Evolutionary conservation across 129 eudicot species (phyloP).

Genomic region (Flaveria sonorensis): DNA sequence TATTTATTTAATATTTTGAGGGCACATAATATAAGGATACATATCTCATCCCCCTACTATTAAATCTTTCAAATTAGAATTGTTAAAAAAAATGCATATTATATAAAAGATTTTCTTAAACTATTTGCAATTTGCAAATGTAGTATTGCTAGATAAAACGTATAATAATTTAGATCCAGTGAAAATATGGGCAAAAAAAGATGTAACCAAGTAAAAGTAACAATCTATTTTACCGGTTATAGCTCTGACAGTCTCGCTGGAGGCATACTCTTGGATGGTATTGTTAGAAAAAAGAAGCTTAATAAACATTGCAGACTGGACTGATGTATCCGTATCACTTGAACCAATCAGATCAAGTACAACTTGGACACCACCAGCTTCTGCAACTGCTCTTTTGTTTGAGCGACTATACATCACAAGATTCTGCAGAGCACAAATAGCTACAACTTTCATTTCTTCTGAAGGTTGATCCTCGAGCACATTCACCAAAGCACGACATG

Average conservation of each 20-base stretch:
- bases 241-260: conserved; percentile 99
- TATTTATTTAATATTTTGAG: no score
- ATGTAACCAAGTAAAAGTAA: conserved; percentile 4
- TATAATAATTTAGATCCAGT: conserved; percentile 1
- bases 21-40: conserved; percentile 3
- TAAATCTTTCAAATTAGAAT: neutral
- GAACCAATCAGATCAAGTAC: conserved; percentile 91
- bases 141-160: neutral
- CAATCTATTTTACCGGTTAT: conserved; percentile 70
- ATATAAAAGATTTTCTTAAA: neutral
- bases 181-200: conserved; percentile 2
- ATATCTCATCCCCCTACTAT: neutral
- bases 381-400: conserved; percentile 98
- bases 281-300: conserved; percentile 91
- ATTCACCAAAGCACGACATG: conserved; percentile 95
- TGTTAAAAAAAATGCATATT: neutral
- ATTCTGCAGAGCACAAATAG: conserved; percentile 94
- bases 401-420: conserved; percentile 97
- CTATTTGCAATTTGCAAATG: neutral
- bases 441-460: conserved; percentile 98
- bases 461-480: conserved; percentile 97
- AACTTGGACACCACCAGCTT: conserved; percentile 98
- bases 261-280: conserved; percentile 97
- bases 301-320: conserved; percentile 94
- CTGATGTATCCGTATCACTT: conserved; percentile 93